Evolutionary conservation across 2,329 filamentous ascomycete genomes (phyloP), one percentile per base, ranked within the genome.

Genomic region (Coniosporium uncinatum): DNA sequence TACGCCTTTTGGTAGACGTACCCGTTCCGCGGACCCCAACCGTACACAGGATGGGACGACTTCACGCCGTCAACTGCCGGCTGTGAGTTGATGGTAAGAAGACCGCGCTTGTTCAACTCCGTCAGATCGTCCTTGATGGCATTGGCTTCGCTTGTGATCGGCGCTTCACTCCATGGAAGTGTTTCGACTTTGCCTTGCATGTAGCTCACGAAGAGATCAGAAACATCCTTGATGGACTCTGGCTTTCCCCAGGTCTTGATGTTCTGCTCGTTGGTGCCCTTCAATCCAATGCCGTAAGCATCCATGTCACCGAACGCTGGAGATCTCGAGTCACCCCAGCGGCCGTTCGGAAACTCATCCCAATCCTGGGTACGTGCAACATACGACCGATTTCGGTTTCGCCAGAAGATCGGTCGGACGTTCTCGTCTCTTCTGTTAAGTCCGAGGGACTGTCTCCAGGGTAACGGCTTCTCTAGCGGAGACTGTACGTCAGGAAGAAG

Each of bases 1-100:
- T 98, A 98, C 4, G 91, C 87, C 70, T 98, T 98, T 61, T 98
- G 93, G 65, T 97, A 98, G 42, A 97, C 93, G 57, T 95, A 98
- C 44, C 93, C 93, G 53, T 95, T 95, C 46, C 81, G 76, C 4
- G 93, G 93, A 13, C 93, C 93, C 93, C 93, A 98, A 42, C 93
- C 93, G 61, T 94, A 85, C 5, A 94, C 73, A 0, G 88, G 79
- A 57, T 98, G 80, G 4, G 82, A 85, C 1, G 90, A 97, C 63
- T 89, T 91, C 47, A 83, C 86, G 29, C 91, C 89, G 54, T 96
- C 85, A 38, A 98, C 87, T 24, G 93, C 88, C 29, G 93, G 93
- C 66, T 98, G 93, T 1, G 93, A 97, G 69, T 98, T 98, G 69
- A 98, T 89, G 31, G 93, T 97, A 45, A 98, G 70, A 45, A 98